Evolutionary conservation across 2,329 filamentous ascomycete genomes (phyloP), one percentile per base, ranked within the genome.

Genomic region (Mycosphaerella arachidis): DNA sequence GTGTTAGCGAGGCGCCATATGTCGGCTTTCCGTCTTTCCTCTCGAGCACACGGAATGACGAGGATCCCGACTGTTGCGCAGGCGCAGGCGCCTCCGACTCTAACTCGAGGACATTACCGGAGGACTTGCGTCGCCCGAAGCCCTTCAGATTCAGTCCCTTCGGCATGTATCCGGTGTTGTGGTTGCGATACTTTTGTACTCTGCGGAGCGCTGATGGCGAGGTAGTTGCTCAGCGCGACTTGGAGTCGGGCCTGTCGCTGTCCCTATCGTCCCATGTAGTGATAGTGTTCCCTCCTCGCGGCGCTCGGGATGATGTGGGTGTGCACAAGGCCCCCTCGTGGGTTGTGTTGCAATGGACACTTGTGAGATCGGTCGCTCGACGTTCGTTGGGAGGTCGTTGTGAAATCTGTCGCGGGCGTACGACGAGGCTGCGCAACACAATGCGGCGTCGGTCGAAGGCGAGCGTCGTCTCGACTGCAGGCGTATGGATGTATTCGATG

Each of bases 41-140:
- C 63, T 83, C 81, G 58, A 84, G 75, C 48, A 84, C 82, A 24
- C 78, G 76, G 68, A 84, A 84, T n/a, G 81, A 82, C 24, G 79
- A 71, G 33, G 61, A 56, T 20, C 56, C 55, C 27, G 65, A 53
- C 27, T 61, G 27, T 35, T 65, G 52, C 43, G 62, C 53, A 27
- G 57, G 56, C 16, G 66, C 63, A 30, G 65, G 29, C 9, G 46
- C 52, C 18, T 45, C 51, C 52, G 83, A 50, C 50, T 65, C 64
- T 31, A 68, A 53, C 56, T 84, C 82, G 62, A 84, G 72, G 55
- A 75, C 77, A 74, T 82, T 82, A 52, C 79, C 81, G 61, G 81
- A 80, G 60, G 81, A 83, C 72, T 83, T 83, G 66, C 82, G 79
- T 68, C 81, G 77, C 65, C 73, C 72, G 68, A 84, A 83, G 60